Percentiles rank a stretch among this genome's conserved stretches.
These are phyloP conservation scores for Gentiana macrophylla DNA, from an alignment of 257 asterid genomes.

Conservation along the genomic window DNA sequence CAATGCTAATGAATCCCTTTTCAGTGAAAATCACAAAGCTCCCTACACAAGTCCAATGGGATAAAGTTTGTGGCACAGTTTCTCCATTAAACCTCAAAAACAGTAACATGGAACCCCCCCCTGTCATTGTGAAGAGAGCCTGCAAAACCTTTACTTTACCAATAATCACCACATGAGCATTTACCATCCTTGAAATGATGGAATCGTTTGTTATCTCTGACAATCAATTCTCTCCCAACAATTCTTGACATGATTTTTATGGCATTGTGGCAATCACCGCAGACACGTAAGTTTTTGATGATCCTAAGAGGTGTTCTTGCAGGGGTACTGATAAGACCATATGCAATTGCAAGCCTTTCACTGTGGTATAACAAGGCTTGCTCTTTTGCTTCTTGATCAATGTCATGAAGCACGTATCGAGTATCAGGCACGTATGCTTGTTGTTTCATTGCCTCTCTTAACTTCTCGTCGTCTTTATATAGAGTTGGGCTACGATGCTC, in stretches of 20 bases:
- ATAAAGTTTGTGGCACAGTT: too few relatives aligned
- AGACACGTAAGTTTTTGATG: conserved; percentile 80
- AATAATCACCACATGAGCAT: conserved; percentile 92
- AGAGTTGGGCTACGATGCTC: conserved; percentile 69
- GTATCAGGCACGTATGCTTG: conserved; percentile 93
- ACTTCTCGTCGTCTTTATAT: conserved; percentile 86
- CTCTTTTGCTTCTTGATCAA: conserved; percentile 98
- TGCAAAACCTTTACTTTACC: conserved; percentile 32
- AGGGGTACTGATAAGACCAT: conserved; percentile 85
- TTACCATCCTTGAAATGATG: conserved; percentile 93
- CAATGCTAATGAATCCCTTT: too few relatives aligned
- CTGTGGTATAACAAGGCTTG: conserved; percentile 91
- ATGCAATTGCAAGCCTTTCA: conserved; percentile 92
- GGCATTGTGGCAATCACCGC: conserved; percentile 93
- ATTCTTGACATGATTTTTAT: conserved; percentile 96
- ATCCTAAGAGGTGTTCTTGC: conserved; percentile 80
- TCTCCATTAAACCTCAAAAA: too few relatives aligned
- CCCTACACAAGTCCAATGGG: too few relatives aligned
- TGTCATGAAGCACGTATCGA: conserved; percentile 88
- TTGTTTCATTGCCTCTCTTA: conserved; percentile 74
- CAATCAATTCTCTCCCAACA: conserved; percentile 90
- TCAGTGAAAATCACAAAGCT: too few relatives aligned
- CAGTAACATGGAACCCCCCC: too few relatives aligned
- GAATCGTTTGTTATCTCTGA: conserved; percentile 80
- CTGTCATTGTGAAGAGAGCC: too few relatives aligned